Evolutionary conservation across 140 eudicot genomes (phyloP), one percentile per base, ranked within the genome.

Genomic region (Oenanthe javanica): DNA sequence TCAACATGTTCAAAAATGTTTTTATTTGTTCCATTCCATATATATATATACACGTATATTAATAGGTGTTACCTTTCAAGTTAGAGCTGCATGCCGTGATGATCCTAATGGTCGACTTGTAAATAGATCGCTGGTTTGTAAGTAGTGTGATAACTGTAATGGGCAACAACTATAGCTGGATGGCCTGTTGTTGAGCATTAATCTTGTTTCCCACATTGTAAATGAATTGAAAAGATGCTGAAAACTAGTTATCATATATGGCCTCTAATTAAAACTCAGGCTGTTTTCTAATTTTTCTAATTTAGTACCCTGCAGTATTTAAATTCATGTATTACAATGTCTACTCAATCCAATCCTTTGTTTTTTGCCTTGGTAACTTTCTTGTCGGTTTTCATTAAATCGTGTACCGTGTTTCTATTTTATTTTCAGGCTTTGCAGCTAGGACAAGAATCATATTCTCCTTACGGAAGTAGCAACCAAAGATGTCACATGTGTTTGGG

Each of bases 401-500:
- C 4, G n/a, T n/a, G 45, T 42, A 42, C 4, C 4, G 45, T 42
- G 45, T 42, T 40, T 67, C n/a, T 67, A 67, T 69, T 64, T 46
- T 21, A 38, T 69, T 81, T 80, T 75, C 75, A 95, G 99, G 99
- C 99, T 66, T 86, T 95, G 87, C 99, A 95, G 86, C 87, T 89
- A 79, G 94, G 95, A 77, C 97, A 90, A 80, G 99, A 92, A 82
- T 90, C 96, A 21, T 86, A 80, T 78, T 84, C 97, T 48, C 25
- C 93, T 38, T 82, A 25, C 48, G 97, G 92, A 2, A 74, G 86
- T 80, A 87, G 81, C 77, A 81, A 80, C 46, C 97, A 92, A 88
- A 90, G 94, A 87, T 94, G 98, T 85, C 96, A 94, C 84, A 92
- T 94, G 98, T 92, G 98, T 83, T 88, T 94, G 81, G 87, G 92